Conservation (phyloP, 768 basidiomycete species). For the Macrolepiota fuliginosa region DNA sequence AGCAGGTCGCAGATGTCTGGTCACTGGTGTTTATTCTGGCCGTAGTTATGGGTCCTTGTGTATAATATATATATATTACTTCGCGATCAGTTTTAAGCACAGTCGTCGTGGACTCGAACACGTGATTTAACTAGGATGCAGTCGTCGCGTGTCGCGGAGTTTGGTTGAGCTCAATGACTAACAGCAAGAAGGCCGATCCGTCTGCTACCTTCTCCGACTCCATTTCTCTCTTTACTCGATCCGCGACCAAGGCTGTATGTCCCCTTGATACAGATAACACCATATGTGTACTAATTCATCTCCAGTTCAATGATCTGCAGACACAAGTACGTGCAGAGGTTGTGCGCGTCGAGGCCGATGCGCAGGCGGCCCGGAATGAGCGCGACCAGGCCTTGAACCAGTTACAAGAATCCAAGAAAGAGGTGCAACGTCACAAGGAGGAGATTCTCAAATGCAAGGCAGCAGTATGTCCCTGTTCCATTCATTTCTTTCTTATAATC, state of each 20-base stretch:
- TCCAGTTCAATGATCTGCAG: slow-evolving; percentile 10
- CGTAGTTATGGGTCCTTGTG: too few species aligned
- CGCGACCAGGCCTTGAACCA: slow-evolving; percentile 45
- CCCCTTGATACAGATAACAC: neutral
- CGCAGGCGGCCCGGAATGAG: slow-evolving; percentile 45
- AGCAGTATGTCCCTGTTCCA: slow-evolving; percentile 37
- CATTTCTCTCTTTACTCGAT: slow-evolving; percentile 7
- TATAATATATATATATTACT: too few species aligned
- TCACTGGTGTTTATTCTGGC: too few species aligned
- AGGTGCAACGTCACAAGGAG: slow-evolving; percentile 49
- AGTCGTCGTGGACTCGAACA: neutral
- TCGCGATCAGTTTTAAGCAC: too few species aligned
- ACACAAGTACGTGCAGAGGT: slow-evolving; percentile 40
- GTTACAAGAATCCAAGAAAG: slow-evolving; percentile 41
- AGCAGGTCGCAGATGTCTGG: too few species aligned
- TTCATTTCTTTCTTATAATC: slow-evolving; percentile 8
- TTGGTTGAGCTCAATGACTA: neutral
- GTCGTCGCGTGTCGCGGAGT: neutral
- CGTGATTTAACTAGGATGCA: neutral
- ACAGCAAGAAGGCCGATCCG: neutral
- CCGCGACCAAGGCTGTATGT: slow-evolving; percentile 12
- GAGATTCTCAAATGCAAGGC: slow-evolving; percentile 36
- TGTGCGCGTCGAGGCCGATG: slow-evolving; percentile 43
- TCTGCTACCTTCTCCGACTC: slow-evolving; percentile 8
- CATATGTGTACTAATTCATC: neutral